Evolutionary conservation across 139 green algal genomes (phyloP), one percentile per base, ranked within the genome.

Genomic region (Axilococcus clingmanii): DNA sequence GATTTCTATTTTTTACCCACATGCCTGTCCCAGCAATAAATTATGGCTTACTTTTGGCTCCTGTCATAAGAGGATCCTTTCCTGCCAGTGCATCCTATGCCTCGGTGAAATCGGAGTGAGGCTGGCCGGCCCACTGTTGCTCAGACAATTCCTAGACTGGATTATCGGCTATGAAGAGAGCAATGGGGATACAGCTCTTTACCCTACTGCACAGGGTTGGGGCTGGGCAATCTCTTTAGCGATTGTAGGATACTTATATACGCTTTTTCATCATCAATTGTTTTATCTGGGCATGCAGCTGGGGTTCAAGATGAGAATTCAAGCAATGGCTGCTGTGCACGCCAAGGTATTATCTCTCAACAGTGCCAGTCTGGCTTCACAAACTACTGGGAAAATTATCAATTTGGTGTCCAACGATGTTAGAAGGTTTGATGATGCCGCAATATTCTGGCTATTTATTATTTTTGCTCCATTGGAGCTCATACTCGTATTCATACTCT

Each of bases 261-360:
- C 56, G 4, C 14, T 87, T 7, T 48, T 86, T 22, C 82, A 91
- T 66, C 84, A 94, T 65, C 79, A 84, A 64, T 57, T 81, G 27
- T 90, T 85, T 59, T 89, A 69, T 73, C 77, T 53, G 38, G 69
- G 42, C 22, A 23, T 41, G 27, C 15, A 14, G 14, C 22, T 31
- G 23, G 16, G 84, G 36, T 88, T 87, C 76, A 63, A 61, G 19
- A 81, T 82, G 74, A 72, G 79, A 3, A 74, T 80, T 54, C 61
- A 69, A 43, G 46, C 65, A 19, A 69, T 72, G 6, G 37, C 69
- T 4, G 71, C 72, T 4, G 48, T 81, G 23, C 59, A 79, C 42
- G 52, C 56, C 61, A 79, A 78, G 47, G 41, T 68, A 8, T 61
- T 94, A 34, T 68, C 74, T n/a, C 71, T 94, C 7, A 91, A 91